These are phyloP conservation scores for Fusarium anguioides DNA, from an alignment of 2,329 filamentous ascomycete species.

Conservation along the genomic window DNA sequence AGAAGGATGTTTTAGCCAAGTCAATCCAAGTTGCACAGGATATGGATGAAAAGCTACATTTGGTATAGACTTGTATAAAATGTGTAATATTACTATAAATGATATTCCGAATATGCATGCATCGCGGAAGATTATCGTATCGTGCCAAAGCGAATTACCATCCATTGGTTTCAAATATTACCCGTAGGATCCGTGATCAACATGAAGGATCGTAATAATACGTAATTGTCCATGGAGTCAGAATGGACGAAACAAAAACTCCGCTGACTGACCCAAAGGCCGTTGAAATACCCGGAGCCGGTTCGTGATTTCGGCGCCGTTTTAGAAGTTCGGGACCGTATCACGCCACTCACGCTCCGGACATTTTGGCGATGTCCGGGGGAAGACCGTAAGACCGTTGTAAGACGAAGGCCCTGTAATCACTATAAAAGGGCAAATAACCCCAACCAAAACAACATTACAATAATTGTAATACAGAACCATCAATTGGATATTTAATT, in stretches of 20 bases:
- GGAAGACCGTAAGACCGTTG: slow-evolving; percentile 12
- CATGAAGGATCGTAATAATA: not conserved
- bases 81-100: not conserved
- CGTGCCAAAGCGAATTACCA: not conserved
- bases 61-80: not conserved
- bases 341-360: slow-evolving; percentile 3
- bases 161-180: not conserved
- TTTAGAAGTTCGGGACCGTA: not conserved
- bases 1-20: slow-evolving; percentile 9
- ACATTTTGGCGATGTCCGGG: slow-evolving; percentile 20
- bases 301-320: not conserved
- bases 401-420: too few relatives aligned
- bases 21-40: slow-evolving; percentile 25
- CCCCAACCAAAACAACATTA: accelerated
- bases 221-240: not conserved
- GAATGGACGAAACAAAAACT: not conserved
- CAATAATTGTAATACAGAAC: not conserved
- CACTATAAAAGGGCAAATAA: not conserved
- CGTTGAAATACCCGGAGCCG: not conserved
- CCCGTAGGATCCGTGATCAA: not conserved
- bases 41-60: slow-evolving; percentile 18
- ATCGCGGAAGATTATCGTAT: too few relatives aligned
- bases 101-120: not conserved
- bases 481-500: not conserved
- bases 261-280: not conserved